Evolutionary conservation across 805 yeast genomes (phyloP).

Genomic region (Yueomyces sinensis): DNA sequence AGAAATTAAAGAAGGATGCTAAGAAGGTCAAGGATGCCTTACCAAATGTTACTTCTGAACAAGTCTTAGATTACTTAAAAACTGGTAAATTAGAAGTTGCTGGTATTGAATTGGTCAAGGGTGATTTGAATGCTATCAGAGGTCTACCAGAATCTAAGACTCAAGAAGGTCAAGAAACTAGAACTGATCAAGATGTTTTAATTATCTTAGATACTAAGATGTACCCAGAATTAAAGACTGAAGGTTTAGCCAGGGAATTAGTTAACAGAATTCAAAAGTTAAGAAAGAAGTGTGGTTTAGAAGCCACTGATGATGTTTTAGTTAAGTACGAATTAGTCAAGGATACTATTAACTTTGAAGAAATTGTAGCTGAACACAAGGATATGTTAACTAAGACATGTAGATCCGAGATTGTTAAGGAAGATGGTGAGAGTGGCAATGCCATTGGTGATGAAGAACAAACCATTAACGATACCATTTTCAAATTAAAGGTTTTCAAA

Average conservation of each 20-base stretch:
- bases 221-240: slow-evolving; percentile 78
- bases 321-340: slow-evolving; percentile 64
- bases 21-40: slow-evolving; percentile 90
- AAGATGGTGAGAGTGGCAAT: slow-evolving; percentile 30
- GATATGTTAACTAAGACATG: slow-evolving; percentile 68
- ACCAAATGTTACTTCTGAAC: slow-evolving; percentile 67
- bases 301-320: slow-evolving; percentile 86
- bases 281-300: slow-evolving; percentile 90
- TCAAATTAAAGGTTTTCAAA: slow-evolving; percentile 65
- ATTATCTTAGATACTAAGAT: slow-evolving; percentile 78
- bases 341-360: slow-evolving; percentile 49
- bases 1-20: slow-evolving; percentile 88
- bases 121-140: slow-evolving; percentile 83
- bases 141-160: slow-evolving; percentile 63
- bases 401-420: slow-evolving; percentile 37
- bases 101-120: slow-evolving; percentile 75
- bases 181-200: slow-evolving; percentile 82
- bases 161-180: slow-evolving; percentile 65
- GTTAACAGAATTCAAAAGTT: slow-evolving; percentile 94
- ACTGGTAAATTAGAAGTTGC: slow-evolving; percentile 73
- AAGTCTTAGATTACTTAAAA: slow-evolving; percentile 62
- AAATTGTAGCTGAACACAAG: slow-evolving; percentile 48
- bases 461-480: slow-evolving; percentile 62
- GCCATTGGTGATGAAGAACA: slow-evolving; percentile 85
- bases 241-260: slow-evolving; percentile 93